Evolutionary conservation across 805 yeast species (phyloP).

Genomic region (Saccharomyces cerevisiae): DNA sequence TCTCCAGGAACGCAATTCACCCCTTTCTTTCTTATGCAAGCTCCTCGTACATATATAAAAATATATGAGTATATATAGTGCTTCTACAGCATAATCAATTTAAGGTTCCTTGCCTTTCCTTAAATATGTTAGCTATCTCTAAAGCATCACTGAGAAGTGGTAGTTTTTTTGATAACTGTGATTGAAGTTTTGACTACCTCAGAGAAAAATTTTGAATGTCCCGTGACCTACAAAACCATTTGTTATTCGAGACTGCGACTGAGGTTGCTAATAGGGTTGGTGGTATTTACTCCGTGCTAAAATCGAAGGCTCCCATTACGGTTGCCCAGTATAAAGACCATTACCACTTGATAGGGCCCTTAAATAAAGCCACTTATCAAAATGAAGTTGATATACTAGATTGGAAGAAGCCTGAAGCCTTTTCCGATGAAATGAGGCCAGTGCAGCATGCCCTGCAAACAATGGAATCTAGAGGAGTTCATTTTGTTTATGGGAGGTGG

Average conservation of each 20-base stretch:
- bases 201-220: constrained; percentile 37
- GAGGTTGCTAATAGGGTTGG: constrained; percentile 98
- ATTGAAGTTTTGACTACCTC: background rate
- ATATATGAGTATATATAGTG: background rate
- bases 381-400: constrained; percentile 75
- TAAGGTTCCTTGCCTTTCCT: background rate
- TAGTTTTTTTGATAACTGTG: background rate
- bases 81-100: background rate
- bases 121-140: background rate
- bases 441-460: constrained; percentile 48
- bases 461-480: constrained; percentile 76
- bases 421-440: constrained; percentile 22
- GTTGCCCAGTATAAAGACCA: constrained; percentile 86
- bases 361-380: constrained; percentile 63
- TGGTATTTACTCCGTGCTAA: constrained; percentile 92
- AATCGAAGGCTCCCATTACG: constrained; percentile 94
- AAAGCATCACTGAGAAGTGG: background rate
- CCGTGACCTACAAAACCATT: constrained; percentile 80
- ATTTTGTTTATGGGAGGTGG: constrained; percentile 89
- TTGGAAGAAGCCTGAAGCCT: constrained; percentile 39
- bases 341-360: constrained; percentile 81
- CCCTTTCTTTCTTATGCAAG: background rate
- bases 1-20: background rate
- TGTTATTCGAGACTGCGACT: constrained; percentile 89
- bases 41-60: background rate